A percentile compares a stretch with the other conserved stretches of the same genome.
Evolutionary conservation across 2,329 filamentous ascomycete species (phyloP).

Genomic region (Microdochium paspali): DNA sequence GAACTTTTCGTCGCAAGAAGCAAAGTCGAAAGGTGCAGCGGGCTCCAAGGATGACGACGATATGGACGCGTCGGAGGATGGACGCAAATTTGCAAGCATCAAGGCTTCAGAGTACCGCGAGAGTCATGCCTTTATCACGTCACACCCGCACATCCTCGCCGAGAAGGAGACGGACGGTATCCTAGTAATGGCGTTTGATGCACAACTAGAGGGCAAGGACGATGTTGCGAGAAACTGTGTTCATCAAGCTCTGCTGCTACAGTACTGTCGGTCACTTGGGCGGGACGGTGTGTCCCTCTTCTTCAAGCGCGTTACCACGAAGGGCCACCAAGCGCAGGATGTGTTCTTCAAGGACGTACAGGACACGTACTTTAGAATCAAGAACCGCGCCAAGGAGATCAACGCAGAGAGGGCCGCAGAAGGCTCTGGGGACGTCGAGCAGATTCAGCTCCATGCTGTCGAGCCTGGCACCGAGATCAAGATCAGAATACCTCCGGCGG

Average conservation of each 20-base stretch:
- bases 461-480: conserved; percentile 88
- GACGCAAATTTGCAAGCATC: conserved; percentile 75
- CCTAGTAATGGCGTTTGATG: conserved; percentile 84
- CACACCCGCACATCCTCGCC: conserved; percentile 67
- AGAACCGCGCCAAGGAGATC: conserved; percentile 61
- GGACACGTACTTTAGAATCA: conserved; percentile 76
- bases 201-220: conserved; percentile 65
- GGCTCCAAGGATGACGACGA: conserved; percentile 58
- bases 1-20: conserved; percentile 21
- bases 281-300: conserved; percentile 83
- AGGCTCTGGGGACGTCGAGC: conserved; percentile 56
- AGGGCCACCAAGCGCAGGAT: conserved; percentile 80
- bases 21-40: conserved; percentile 8
- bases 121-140: conserved; percentile 67
- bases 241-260: conserved; percentile 83
- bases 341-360: conserved; percentile 91
- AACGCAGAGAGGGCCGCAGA: conserved; percentile 41
- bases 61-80: conserved; percentile 66
- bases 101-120: conserved; percentile 63
- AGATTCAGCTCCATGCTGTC: conserved; percentile 95
- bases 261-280: conserved; percentile 89
- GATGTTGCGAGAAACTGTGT: conserved; percentile 80
- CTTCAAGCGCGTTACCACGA: conserved; percentile 91
- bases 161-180: conserved; percentile 88
- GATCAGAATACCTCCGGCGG: conserved; percentile 67